Evolutionary conservation across 2,329 filamentous ascomycete genomes (phyloP), one percentile per base, ranked within the genome.

Genomic region (Botrytis fabae): DNA sequence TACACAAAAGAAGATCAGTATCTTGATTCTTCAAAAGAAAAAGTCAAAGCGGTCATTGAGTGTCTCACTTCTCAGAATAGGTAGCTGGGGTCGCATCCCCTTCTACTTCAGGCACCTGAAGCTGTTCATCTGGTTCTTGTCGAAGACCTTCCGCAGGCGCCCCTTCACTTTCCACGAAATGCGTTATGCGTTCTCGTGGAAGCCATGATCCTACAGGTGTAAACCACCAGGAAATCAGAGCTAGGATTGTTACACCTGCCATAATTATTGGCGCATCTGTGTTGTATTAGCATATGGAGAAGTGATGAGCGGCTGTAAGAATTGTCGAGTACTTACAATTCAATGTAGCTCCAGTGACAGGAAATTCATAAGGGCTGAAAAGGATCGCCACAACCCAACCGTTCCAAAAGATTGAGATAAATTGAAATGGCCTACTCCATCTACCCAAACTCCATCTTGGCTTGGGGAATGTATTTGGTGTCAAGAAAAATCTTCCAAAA

Each of bases 321-420:
- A 60, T 12, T 4, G 16, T 65, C 4, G 16, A 63, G 60, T 57
- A 68, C 44, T 35, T 51, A 70, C 71, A 73, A 35, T 73, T 73
- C 14, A 73, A 42, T 9, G 71, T 73, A 38, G 59, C 57, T 42
- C 35, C 65, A 40, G 65, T 73, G 44, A 73, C 71, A 32, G 71
- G 71, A 4, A 60, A 73, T 22, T 28, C 25, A 63, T 70, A 70
- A 20, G 74, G 74, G 22, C 73, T 61, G 32, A 71, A 74, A 59
- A 75, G 70, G 14, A 75, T 69, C 4, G 74, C 74, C 2, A 75
- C 71, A 35, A 71, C 74, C 60, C 71, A 75, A 12, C 70, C 74
- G 32, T 75, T 75, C 74, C 74, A 75, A 60, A 75, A 68, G 7
- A 75, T 73, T 2, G 73, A 70, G 4, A 75, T 57, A 35, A 75